phyloP scores from a whole-genome alignment of 345 rosid genomes.

The Hibiscus mutabilis region DNA sequence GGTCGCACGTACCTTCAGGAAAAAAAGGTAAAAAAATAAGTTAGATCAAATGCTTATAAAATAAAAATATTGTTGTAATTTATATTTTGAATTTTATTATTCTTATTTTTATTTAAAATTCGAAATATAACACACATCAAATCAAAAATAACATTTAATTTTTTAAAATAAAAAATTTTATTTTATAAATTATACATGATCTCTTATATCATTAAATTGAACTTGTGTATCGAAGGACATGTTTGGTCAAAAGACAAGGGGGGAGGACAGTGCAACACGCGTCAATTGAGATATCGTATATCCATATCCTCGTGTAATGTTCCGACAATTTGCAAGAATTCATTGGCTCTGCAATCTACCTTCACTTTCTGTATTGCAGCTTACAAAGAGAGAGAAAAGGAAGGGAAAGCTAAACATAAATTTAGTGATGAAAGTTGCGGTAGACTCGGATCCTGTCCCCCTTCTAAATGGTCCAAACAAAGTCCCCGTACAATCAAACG shows the following conservation, averaged over 20 bases:
- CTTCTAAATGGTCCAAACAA: slow-evolving; percentile 21
- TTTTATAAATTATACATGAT: no score
- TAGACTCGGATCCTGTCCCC: slow-evolving; percentile 77
- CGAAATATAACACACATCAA: no score
- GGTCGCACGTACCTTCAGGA: no score
- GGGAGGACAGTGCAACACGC: slow-evolving; percentile 18
- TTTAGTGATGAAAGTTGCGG: slow-evolving; percentile 36
- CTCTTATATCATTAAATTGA: no score
- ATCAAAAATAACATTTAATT: no score
- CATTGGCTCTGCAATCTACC: slow-evolving; percentile 12
- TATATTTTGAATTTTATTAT: no score
- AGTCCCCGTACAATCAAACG: not conserved
- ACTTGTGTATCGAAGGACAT: no score
- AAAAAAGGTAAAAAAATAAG: no score
- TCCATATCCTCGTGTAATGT: slow-evolving; percentile 21
- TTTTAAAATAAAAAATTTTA: no score
- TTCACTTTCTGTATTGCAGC: not conserved
- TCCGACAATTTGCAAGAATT: slow-evolving; percentile 11
- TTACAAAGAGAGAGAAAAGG: not conserved
- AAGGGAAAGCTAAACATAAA: not conserved
- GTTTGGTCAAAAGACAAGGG: not conserved
- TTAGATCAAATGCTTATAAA: no score
- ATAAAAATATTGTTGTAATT: no score
- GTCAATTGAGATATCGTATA: slow-evolving; percentile 12
- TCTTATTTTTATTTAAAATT: no score